Percentiles rank a stretch among this genome's conserved stretches.
Evolutionary conservation across 139 green algal genomes (phyloP).

Genomic region (Closterium sp.): DNA sequence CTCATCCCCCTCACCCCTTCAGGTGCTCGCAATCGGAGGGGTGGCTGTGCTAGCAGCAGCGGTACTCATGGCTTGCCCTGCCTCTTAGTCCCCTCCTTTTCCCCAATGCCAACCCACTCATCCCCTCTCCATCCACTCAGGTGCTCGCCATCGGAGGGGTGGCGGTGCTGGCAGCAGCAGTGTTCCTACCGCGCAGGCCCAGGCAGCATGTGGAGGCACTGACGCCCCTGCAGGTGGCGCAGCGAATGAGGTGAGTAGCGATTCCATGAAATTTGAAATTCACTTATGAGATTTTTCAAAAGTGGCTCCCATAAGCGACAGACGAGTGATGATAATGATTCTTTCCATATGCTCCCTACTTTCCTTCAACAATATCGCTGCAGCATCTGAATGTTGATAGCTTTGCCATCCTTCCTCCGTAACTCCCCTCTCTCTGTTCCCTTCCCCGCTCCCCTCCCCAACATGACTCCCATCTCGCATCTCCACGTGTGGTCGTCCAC

Average conservation of each 20-base stretch:
- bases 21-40: neutral
- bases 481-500: no score
- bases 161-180: neutral
- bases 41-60: neutral
- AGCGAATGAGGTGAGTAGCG: neutral
- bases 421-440: no score
- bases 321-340: no score
- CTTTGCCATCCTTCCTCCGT: no score
- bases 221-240: neutral
- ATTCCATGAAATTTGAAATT: neutral
- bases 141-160: neutral
- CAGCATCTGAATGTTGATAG: no score
- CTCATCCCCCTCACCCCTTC: no score
- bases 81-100: neutral
- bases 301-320: no score
- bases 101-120: neutral
- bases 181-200: neutral
- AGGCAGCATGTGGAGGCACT: neutral
- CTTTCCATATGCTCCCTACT: no score
- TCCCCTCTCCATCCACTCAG: neutral
- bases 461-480: no score
- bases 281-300: no score
- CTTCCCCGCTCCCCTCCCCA: neutral
- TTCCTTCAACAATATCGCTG: no score
- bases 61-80: neutral